Evolutionary conservation across 2,329 filamentous ascomycete genomes (phyloP), one percentile per base, ranked within the genome.

Genomic region (Hymenotorrendiella dingleyae): DNA sequence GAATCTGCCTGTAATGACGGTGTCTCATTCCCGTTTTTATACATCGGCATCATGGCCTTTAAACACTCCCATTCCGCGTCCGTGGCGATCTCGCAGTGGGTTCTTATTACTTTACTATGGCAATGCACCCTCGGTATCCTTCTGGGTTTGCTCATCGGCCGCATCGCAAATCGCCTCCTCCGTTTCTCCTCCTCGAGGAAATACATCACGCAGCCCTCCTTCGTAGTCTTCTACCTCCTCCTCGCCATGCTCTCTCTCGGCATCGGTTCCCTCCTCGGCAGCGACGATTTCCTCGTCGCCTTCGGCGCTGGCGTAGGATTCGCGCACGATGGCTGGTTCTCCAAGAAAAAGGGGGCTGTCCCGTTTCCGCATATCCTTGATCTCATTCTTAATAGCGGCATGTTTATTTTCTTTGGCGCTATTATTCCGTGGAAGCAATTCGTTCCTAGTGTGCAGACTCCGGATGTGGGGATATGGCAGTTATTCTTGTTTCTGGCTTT

Each of bases 1-100:
- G 74, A 78, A 50, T 71, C 67, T 30, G 74, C 72, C 1, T 75
- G 71, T 52, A 78, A 78, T 44, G 74, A 78, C 47, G 74, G 71
- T 7, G 62, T 73, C 4, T 71, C 70, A 0, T 77, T 77, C 46
- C 74, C 74, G 0, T 78, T 78, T 53, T 58, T 78, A 1, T 78
- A 74, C 50, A 56, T 72, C n/a, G 73, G 72, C 0, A 53, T 78
- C 0, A 67, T 64, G 36, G 58, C 69, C 16, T 54, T 74, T 6
- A 67, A 66, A 6, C 57, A 67, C 23, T 48, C 54, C 4, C n/a
- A n/a, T n/a, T 64, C 61, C 1, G 45, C 61, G 3, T 63, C 58
- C 4, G 62, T 60, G 4, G 66, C 70, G 0, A 38, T 73, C 45
- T 72, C 70, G 47, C 64, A 74, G 36, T 78, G 71, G 67, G 62